Conservation (phyloP, 345 rosid species). For the Murraya koenigii region DNA sequence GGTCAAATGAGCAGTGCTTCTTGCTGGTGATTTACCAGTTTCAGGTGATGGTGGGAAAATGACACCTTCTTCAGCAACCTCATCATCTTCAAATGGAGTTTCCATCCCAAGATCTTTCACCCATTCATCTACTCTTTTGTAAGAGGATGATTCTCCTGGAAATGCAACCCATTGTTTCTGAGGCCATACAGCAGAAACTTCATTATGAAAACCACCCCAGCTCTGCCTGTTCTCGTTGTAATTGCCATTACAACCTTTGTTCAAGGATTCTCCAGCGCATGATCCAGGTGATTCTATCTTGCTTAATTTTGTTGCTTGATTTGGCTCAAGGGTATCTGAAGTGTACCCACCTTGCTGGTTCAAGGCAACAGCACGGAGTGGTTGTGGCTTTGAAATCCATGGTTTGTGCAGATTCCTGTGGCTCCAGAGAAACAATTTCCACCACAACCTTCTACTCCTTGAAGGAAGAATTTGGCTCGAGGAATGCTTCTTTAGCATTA, state of each 20-base stretch:
- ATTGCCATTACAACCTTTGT: constrained; percentile 12
- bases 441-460: constrained; percentile 72
- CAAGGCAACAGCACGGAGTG: constrained; percentile 12
- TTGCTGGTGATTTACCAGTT: constrained; percentile 34
- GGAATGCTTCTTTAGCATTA: constrained; percentile 88
- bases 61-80: constrained; percentile 26
- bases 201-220: constrained; percentile 38
- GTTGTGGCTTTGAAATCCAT: constrained; percentile 34
- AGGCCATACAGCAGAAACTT: constrained; percentile 54
- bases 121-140: constrained; percentile 81
- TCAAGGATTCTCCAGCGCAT: constrained; percentile 40
- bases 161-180: constrained; percentile 87
- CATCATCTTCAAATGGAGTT: constrained; percentile 28
- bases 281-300: constrained; percentile 46
- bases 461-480: constrained; percentile 93
- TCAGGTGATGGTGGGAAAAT: constrained; percentile 56
- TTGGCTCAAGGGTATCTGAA: constrained; percentile 73
- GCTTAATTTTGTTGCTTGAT: constrained; percentile 28
- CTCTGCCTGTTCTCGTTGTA: constrained; percentile 19
- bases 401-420: constrained; percentile 75
- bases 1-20: constrained; percentile 20
- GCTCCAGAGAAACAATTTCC: constrained; percentile 95
- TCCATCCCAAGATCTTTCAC: constrained; percentile 58
- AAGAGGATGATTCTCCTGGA: constrained; percentile 57
- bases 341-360: constrained; percentile 81